Percentiles rank a stretch among this genome's conserved stretches.
phyloP scores from a whole-genome alignment of 2,329 filamentous ascomycete species.

The Corinectria fuckeliana region DNA sequence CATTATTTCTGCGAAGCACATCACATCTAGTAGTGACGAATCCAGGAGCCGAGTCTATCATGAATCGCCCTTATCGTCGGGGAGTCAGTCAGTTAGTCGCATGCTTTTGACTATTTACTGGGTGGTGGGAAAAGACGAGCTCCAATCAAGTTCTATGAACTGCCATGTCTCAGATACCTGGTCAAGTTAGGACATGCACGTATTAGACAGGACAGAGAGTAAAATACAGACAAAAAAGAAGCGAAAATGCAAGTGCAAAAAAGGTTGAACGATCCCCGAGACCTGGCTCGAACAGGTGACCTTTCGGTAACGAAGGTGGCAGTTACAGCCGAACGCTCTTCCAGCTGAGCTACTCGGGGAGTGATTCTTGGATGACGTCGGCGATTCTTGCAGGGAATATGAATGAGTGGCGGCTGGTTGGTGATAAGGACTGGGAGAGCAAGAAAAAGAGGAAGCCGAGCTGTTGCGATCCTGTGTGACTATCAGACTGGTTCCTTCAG shows the following conservation, averaged over 20 bases:
- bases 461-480: no score
- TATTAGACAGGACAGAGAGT: not conserved
- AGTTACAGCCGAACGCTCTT: constrained; percentile 24
- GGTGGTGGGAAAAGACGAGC: no score
- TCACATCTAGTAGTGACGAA: no score
- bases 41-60: no score
- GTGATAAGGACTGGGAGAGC: no score
- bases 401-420: not conserved
- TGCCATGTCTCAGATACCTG: not conserved
- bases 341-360: constrained; percentile 24
- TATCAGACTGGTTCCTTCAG: no score
- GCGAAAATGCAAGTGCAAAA: not conserved
- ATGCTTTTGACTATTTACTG: no score
- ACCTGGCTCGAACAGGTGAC: constrained; percentile 25
- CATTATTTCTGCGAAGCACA: no score
- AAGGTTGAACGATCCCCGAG: constrained; percentile 9
- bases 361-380: not conserved
- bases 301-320: constrained; percentile 19
- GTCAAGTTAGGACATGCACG: not conserved
- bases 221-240: not conserved
- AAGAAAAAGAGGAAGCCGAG: not conserved
- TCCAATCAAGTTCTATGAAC: no score
- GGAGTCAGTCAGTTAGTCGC: no score
- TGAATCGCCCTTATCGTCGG: no score
- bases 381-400: not conserved